A percentile compares a stretch with the other conserved stretches of the same genome.
These are phyloP conservation scores for Strobilomyces echinocephalus DNA, from an alignment of 768 basidiomycete species.

Conservation along the genomic window DNA sequence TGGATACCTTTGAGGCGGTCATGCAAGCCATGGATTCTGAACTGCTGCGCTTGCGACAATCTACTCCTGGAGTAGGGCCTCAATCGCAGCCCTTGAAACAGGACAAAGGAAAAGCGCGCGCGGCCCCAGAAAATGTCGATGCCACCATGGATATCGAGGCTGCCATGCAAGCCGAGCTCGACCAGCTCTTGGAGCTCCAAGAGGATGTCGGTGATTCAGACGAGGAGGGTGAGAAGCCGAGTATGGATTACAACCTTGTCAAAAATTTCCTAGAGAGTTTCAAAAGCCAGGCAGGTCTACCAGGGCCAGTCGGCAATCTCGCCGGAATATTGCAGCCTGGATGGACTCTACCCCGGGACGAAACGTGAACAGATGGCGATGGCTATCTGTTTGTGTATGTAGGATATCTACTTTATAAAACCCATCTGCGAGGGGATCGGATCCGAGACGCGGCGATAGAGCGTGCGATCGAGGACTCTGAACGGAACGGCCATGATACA, in stretches of 20 bases:
- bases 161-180: slow-evolving; percentile 87
- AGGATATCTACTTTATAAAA: neutral
- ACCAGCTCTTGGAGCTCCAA: slow-evolving; percentile 52
- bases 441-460: neutral
- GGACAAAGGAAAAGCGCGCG: slow-evolving; percentile 38
- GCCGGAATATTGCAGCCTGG: slow-evolving; percentile 78
- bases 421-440: neutral
- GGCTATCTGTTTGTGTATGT: neutral
- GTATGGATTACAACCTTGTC: slow-evolving; percentile 84
- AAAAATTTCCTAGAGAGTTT: slow-evolving; percentile 97
- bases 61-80: slow-evolving; percentile 14
- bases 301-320: slow-evolving; percentile 89
- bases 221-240: slow-evolving; percentile 43
- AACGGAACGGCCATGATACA: slow-evolving; percentile 58
- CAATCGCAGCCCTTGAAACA: slow-evolving; percentile 33
- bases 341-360: slow-evolving; percentile 72
- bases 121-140: slow-evolving; percentile 35
- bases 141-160: slow-evolving; percentile 70
- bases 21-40: slow-evolving; percentile 96
- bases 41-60: slow-evolving; percentile 46
- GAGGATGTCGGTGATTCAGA: slow-evolving; percentile 45
- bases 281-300: slow-evolving; percentile 82
- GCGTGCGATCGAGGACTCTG: too few relatives aligned
- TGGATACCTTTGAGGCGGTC: slow-evolving; percentile 92
- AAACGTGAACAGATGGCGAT: slow-evolving; percentile 27